Evolutionary conservation across 345 rosid species (phyloP).

Genomic region (Populus nigra): DNA sequence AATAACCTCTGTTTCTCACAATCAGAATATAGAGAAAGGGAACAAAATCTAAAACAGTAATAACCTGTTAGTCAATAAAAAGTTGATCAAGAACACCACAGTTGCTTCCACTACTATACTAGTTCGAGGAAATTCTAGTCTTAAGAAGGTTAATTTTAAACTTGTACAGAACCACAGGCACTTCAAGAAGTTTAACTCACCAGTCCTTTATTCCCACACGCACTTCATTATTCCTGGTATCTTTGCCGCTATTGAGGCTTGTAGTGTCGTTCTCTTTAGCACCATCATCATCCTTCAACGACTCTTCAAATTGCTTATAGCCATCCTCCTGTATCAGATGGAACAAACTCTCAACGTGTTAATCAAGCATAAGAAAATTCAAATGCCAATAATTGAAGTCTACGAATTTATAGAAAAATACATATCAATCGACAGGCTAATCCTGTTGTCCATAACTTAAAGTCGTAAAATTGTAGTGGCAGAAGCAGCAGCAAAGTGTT

Average conservation of each 20-base stretch:
- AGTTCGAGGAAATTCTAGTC: too few relatives aligned
- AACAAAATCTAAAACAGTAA: background rate
- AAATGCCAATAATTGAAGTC: too few relatives aligned
- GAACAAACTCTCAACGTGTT: background rate
- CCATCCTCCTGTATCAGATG: constrained; percentile 48
- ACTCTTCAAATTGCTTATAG: constrained; percentile 57
- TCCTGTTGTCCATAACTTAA: too few relatives aligned
- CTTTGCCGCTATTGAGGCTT: background rate
- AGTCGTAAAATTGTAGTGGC: too few relatives aligned
- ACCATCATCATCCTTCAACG: constrained; percentile 43
- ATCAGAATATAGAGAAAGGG: too few relatives aligned
- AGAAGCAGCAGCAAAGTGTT: too few relatives aligned
- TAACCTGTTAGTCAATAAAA: too few relatives aligned
- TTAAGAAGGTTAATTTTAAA: background rate
- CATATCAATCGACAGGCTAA: background rate
- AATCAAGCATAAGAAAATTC: background rate
- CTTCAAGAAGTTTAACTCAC: constrained; percentile 39
- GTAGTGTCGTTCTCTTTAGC: constrained; percentile 3
- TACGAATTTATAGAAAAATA: background rate
- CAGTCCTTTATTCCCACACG: constrained; percentile 75
- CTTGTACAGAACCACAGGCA: background rate
- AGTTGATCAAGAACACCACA: too few relatives aligned
- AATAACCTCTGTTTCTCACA: background rate
- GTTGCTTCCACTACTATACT: too few relatives aligned
- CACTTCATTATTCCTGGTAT: constrained; percentile 35